These are phyloP conservation scores for Pleurotus salmoneostramineus DNA, from an alignment of 768 basidiomycete species.

Conservation along the genomic window DNA sequence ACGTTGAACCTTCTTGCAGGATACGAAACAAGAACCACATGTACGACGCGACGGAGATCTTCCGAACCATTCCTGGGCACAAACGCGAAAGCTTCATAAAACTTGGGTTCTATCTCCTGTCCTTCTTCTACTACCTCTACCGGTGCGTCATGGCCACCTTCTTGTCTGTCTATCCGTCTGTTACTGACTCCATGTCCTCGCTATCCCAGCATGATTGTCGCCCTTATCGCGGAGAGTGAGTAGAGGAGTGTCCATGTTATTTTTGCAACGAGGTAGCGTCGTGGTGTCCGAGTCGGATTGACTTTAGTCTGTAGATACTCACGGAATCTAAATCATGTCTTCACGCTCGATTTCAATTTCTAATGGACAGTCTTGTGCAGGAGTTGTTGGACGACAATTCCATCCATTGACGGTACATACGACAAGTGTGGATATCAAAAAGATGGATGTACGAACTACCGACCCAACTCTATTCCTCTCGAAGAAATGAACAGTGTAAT, in stretches of 20 bases:
- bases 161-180: not conserved
- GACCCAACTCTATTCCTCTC: slow-evolving; percentile 64
- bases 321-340: slow-evolving; percentile 4
- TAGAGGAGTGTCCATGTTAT: slow-evolving; percentile 18
- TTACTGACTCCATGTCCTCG: not conserved
- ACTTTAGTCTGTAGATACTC: not conserved
- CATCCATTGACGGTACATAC: not conserved
- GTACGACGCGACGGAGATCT: slow-evolving; percentile 99
- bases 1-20: slow-evolving; percentile 34
- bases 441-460: slow-evolving; percentile 61
- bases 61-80: slow-evolving; percentile 88
- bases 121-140: slow-evolving; percentile 91
- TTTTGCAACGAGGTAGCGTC: too few species aligned
- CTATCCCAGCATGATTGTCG: slow-evolving; percentile 71
- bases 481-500: slow-evolving; percentile 41
- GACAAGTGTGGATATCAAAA: not conserved
- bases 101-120: slow-evolving; percentile 88
- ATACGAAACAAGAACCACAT: slow-evolving; percentile 93
- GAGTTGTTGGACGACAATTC: not conserved
- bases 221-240: slow-evolving; percentile 79
- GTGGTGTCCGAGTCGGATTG: too few species aligned
- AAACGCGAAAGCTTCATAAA: slow-evolving; percentile 97
- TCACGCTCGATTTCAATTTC: slow-evolving; percentile 1
- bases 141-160: slow-evolving; percentile 45
- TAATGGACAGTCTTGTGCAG: not conserved